Conservation (phyloP, 371 early-diverging fungal species). For the Zopfochytrium polystomum region DNA sequence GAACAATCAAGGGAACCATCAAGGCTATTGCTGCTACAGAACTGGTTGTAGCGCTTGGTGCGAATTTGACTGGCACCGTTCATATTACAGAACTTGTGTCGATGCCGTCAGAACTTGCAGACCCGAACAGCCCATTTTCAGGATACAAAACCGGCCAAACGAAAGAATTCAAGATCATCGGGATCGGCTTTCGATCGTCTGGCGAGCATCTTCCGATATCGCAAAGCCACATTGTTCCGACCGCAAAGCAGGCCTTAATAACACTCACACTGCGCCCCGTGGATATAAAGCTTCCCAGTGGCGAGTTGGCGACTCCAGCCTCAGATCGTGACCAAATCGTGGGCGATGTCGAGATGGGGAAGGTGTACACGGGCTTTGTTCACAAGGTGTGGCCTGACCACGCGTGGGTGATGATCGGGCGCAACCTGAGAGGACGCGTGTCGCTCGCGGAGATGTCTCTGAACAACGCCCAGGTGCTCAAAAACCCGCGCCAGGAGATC, state of each 20-base stretch:
- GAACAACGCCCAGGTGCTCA: conserved; percentile 43
- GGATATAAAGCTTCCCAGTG: too few species aligned
- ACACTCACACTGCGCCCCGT: too few species aligned
- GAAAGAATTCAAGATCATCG: conserved; percentile 63
- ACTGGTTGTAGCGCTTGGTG: conserved; percentile 61
- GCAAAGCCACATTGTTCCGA: conserved; percentile 46
- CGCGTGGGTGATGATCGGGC: conserved; percentile 48
- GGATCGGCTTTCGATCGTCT: too few species aligned
- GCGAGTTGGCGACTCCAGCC: conserved; percentile 30
- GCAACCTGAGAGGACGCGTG: conserved; percentile 48
- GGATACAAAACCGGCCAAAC: conserved; percentile 38
- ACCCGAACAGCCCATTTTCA: conserved; percentile 48
- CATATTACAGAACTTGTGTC: conserved; percentile 64
- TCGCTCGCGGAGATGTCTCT: conserved; percentile 52
- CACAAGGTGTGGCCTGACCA: conserved; percentile 45
- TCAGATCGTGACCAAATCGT: conserved; percentile 22
- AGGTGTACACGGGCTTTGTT: conserved; percentile 57
- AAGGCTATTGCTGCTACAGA: conserved; percentile 55
- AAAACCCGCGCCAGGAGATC: conserved; percentile 51
- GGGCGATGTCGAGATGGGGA: conserved; percentile 51
- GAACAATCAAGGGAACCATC: conserved; percentile 53
- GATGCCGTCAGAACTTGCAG: conserved; percentile 39
- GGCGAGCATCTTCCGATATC: conserved; percentile 64
- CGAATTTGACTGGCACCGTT: conserved; percentile 64
- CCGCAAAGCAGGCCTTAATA: too few species aligned